Conservation (phyloP, 2,329 filamentous ascomycete species). For the Botrytis galanthina region DNA sequence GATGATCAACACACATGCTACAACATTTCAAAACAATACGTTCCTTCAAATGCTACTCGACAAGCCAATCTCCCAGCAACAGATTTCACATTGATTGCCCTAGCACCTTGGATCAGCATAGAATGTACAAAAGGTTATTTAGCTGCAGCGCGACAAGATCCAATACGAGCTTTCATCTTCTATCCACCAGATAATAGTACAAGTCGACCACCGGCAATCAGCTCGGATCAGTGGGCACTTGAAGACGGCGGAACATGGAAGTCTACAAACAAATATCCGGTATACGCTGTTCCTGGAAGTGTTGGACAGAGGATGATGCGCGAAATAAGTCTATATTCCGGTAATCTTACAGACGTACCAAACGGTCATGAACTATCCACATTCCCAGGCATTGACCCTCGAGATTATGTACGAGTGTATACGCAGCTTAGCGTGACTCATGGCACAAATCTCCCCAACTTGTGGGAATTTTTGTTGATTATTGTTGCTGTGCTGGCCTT, state of each 20-base stretch:
- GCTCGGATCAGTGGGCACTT: slow-evolving; percentile 67
- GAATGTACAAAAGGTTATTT: slow-evolving; percentile 75
- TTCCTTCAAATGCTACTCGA: slow-evolving; percentile 74
- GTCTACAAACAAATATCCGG: slow-evolving; percentile 66
- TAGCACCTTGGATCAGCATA: slow-evolving; percentile 81
- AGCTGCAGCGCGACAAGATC: slow-evolving; percentile 54
- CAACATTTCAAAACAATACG: slow-evolving; percentile 58
- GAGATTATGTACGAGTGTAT: slow-evolving; percentile 61
- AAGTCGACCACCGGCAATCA: slow-evolving; percentile 61
- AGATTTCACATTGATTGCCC: slow-evolving; percentile 72
- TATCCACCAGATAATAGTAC: slow-evolving; percentile 57
- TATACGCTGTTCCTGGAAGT: slow-evolving; percentile 74
- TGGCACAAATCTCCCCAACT: slow-evolving; percentile 56
- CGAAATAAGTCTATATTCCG: slow-evolving; percentile 73
- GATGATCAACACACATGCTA: slow-evolving; percentile 57
- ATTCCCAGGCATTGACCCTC: slow-evolving; percentile 53
- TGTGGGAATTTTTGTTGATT: slow-evolving; percentile 77
- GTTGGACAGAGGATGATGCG: slow-evolving; percentile 68
- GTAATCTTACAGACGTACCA: slow-evolving; percentile 63
- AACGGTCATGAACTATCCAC: slow-evolving; percentile 55
- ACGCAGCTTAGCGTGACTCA: slow-evolving; percentile 51
- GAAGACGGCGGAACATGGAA: slow-evolving; percentile 71
- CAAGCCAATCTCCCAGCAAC: slow-evolving; percentile 64
- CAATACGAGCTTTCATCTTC: slow-evolving; percentile 62
- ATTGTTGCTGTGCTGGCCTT: slow-evolving; percentile 69